Base-by-base conservation (phyloP, 768 basidiomycete species). In the Podaxis mareebaensis region DNA sequence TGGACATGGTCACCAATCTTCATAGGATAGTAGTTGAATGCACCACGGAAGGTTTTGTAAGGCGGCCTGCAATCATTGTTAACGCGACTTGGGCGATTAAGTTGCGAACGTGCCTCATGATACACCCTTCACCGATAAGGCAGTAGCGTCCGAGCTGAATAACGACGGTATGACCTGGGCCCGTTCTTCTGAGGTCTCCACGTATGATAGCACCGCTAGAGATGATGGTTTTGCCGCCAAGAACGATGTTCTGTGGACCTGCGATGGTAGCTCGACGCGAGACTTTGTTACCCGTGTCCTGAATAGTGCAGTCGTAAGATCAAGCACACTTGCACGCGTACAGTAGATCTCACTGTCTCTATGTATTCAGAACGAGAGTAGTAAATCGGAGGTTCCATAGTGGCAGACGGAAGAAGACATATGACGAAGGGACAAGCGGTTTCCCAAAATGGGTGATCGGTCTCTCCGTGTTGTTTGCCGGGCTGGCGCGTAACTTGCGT, bases 11-110 rank as follows among this genome's bases (percentile, higher is more conserved):
- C 96, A 2, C 94, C 93, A 10, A 99, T 88, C 73, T 96, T 95
- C 89, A 98, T 94, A 4, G 96, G 96, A 71, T 99, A 98, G 76
- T 96, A 98, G 71, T 98, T 97, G 81, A 94, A 93, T 66, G 91
- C 89, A 65, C 91, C 92, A 57, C 92, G 86, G 73, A 94, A 95
- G 0, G 92, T 94, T 75, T 94, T 93, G 74, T 93, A 92, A 3
- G 92, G 93, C 10, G 92, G 93, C 66, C 92, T 92, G 13, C 0
- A 28, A 12, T 4, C 22, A 24, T 2, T 24, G 49, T 20, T 26
- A 51, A 24, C 13, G 26, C 20, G 49, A 24, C 22, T 28, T 11
- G 26, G 4, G 22, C 12, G 49, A 28, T 24, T 28, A 12, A 51
- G 20, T 3, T 13, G 12, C 4, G 49, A 30, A 65, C 68, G 46